These are phyloP conservation scores for Nematocida sp. DNA, from an alignment of 371 early-diverging fungal species.

Conservation along the genomic window DNA sequence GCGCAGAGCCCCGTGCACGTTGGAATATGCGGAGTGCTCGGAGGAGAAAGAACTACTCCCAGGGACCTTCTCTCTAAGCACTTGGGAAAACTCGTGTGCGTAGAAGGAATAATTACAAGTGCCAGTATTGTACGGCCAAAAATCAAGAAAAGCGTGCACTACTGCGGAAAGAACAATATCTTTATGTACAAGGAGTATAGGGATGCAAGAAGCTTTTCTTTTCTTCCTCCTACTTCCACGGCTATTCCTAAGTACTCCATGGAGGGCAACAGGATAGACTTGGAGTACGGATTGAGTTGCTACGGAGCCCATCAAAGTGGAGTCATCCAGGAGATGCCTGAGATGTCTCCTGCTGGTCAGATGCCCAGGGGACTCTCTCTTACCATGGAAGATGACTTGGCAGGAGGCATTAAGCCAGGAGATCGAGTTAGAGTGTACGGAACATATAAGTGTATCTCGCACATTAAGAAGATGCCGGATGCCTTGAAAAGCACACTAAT, in stretches of 20 bases:
- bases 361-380: constrained; percentile 90
- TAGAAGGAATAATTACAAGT: constrained; percentile 96
- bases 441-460: constrained; percentile 80
- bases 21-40: constrained; percentile 40
- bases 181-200: constrained; percentile 81
- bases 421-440: constrained; percentile 92
- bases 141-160: constrained; percentile 83
- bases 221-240: constrained; percentile 71
- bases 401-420: constrained; percentile 91
- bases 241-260: constrained; percentile 63
- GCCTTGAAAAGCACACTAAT: constrained; percentile 75
- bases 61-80: constrained; percentile 76
- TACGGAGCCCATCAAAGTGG: constrained; percentile 90
- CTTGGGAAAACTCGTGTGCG: constrained; percentile 80
- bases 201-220: constrained; percentile 72
- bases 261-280: constrained; percentile 79
- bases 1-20: constrained; percentile 21
- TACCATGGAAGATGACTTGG: constrained; percentile 89
- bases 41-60: constrained; percentile 69
- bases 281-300: constrained; percentile 84
- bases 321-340: constrained; percentile 97
- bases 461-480: constrained; percentile 52
- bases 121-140: constrained; percentile 94
- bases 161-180: constrained; percentile 74
- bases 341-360: constrained; percentile 90